phyloP scores from a whole-genome alignment of 805 yeast genomes.

The Cyberlindnera petersonii region DNA sequence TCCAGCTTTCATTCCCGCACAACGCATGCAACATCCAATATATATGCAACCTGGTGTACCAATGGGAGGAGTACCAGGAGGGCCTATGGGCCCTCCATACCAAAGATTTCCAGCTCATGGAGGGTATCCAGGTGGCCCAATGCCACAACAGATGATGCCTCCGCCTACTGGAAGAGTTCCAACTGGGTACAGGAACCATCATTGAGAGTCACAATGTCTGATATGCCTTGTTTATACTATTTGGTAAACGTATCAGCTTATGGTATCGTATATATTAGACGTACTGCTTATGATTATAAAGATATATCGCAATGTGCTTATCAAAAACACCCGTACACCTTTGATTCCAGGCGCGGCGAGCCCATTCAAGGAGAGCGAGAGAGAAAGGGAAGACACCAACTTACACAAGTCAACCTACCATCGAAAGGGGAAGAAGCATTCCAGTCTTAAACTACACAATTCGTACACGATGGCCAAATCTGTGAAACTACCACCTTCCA shows the following conservation, averaged over 20 bases:
- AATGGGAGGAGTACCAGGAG: constrained; percentile 5
- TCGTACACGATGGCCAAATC: constrained; percentile 4
- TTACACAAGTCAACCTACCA: no score
- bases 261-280: no score
- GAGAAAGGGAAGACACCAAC: no score
- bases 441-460: background rate
- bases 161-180: constrained; percentile 9
- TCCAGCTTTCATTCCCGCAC: constrained; percentile 10
- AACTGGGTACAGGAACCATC: constrained; percentile 10
- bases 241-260: no score
- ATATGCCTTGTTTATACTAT: no score
- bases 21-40: constrained; percentile 16
- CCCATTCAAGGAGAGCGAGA: no score
- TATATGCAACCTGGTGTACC: constrained; percentile 16
- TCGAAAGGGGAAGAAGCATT: background rate
- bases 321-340: background rate
- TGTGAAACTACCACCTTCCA: background rate
- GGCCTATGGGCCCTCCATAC: constrained; percentile 12
- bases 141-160: constrained; percentile 13
- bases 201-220: background rate
- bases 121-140: constrained; percentile 11
- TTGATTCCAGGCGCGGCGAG: no score
- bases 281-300: no score
- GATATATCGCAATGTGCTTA: no score
- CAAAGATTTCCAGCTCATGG: constrained; percentile 11